Evolutionary conservation across 2,329 filamentous ascomycete species (phyloP), one percentile per base, ranked within the genome.

Genomic region (Dothidotthia symphoricarpi): DNA sequence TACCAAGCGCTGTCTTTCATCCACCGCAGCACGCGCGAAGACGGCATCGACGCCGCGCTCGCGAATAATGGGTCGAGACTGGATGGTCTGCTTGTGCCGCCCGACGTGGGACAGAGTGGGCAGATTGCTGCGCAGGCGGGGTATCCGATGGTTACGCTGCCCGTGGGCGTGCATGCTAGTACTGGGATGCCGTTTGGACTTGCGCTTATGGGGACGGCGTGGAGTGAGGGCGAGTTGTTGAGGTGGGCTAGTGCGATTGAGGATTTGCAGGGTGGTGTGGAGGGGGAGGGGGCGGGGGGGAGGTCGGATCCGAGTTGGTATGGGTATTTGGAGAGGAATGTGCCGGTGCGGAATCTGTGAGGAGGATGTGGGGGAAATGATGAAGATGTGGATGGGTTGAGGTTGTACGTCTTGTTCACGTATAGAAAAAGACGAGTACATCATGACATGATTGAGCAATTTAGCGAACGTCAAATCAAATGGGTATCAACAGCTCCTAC

Each of bases 41-140:
- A 80, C 6, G 86, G 84, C 4, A 88, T 89, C 41, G 78, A 90
- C 52, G 78, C 78, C 9, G 85, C 84, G 2, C 70, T 89, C 6
- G 51, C 51, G 3, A 59, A 65, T 47, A 63, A 71, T 15, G 69
- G 68, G 3, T 58, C 62, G 2, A 47, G 64, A 14, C 68, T 88
- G 1, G 75, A 80, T 39, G 85, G 77, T 2, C 69, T 89, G 2
- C 70, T 90, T 1, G 81, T 86, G 0, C 85, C 85, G 4, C 73
- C 83, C 0, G 80, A 85, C 54, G 81, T 84, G 3, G 84, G 76
- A 0, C 82, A 86, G 60, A 77, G 78, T 3, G 80, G 80, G 45
- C 80, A 86, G 64, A 77, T 86, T 42, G 81, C 83, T 0, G 85
- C 86, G 0, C 83, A 88, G 65, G 86, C 85, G 6, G 84, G 85